Percentiles rank a stretch among this genome's conserved stretches.
phyloP scores from a whole-genome alignment of 805 yeast genomes.

The Spathaspora sp. region DNA sequence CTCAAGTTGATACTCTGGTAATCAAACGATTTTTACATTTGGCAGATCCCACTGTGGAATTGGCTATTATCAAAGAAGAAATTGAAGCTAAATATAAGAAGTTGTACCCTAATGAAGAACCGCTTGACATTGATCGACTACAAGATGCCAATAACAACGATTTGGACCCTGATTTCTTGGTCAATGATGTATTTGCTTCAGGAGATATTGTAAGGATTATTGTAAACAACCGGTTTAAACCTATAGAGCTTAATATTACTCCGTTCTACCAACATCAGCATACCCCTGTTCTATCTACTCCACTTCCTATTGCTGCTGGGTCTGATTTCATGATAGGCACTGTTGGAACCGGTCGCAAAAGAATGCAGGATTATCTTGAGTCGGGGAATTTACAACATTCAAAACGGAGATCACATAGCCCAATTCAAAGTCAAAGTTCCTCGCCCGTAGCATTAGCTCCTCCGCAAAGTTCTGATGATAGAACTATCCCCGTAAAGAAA shows the following conservation, averaged over 20 bases:
- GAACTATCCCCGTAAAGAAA: slow-evolving; percentile 27
- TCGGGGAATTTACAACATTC: background rate
- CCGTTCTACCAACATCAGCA: slow-evolving; percentile 2
- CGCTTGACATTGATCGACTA: slow-evolving; percentile 52
- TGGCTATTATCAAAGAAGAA: slow-evolving; percentile 51
- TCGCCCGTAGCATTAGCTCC: slow-evolving; percentile 30
- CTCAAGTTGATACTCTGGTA: slow-evolving; percentile 19
- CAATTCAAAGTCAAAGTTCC: background rate
- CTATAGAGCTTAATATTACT: background rate
- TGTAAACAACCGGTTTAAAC: slow-evolving; percentile 22
- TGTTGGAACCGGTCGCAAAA: background rate
- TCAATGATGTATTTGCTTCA: slow-evolving; percentile 56
- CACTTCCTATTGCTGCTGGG: background rate
- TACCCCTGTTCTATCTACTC: background rate
- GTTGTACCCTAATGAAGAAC: slow-evolving; percentile 62
- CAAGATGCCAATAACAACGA: slow-evolving; percentile 72
- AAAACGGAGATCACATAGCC: background rate
- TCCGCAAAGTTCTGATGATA: slow-evolving; percentile 18
- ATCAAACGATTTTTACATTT: slow-evolving; percentile 60
- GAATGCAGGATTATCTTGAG: slow-evolving; percentile 1
- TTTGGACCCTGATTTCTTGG: slow-evolving; percentile 71
- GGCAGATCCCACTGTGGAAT: slow-evolving; percentile 44
- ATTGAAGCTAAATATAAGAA: slow-evolving; percentile 53
- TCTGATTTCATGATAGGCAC: background rate
- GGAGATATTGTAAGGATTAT: slow-evolving; percentile 34